Conservation (phyloP, 306 rosid species). For the Carpinus fangiana region DNA sequence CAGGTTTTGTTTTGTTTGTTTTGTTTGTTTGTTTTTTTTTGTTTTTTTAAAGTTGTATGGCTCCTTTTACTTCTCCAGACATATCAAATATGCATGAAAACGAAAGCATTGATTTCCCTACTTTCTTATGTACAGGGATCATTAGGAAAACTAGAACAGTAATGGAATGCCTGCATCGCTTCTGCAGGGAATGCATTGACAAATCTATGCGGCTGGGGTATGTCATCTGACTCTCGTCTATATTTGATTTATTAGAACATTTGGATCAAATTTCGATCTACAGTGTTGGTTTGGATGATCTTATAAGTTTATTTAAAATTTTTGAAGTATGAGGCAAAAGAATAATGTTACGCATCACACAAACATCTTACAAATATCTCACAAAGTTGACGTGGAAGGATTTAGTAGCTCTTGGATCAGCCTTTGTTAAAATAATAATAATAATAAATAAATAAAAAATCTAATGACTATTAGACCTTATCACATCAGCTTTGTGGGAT, state of each 20-base stretch:
- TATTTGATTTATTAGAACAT: background rate
- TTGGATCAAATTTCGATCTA: slow-evolving; percentile 3
- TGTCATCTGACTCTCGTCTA: slow-evolving; percentile 14
- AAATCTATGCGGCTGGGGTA: slow-evolving; percentile 89
- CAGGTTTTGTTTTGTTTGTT: background rate
- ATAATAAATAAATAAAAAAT: no score
- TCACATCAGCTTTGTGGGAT: no score
- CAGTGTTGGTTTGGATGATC: slow-evolving; percentile 14
- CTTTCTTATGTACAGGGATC: slow-evolving; percentile 55
- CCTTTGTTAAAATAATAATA: no score
- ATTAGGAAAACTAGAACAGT: slow-evolving; percentile 80
- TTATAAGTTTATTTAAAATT: background rate
- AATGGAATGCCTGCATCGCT: slow-evolving; percentile 91
- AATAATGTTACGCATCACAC: no score
- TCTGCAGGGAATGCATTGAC: slow-evolving; percentile 90
- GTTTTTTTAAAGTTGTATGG: background rate
- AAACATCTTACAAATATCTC: no score
- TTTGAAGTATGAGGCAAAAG: background rate
- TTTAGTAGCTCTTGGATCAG: no score
- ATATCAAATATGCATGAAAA: background rate
- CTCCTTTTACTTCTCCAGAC: background rate
- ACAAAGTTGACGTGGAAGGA: no score
- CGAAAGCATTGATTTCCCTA: slow-evolving; percentile 1
- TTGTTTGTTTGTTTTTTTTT: no score
- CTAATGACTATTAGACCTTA: no score